phyloP scores from a whole-genome alignment of 148 eudicot genomes.

The Rhododendron griersonianum region DNA sequence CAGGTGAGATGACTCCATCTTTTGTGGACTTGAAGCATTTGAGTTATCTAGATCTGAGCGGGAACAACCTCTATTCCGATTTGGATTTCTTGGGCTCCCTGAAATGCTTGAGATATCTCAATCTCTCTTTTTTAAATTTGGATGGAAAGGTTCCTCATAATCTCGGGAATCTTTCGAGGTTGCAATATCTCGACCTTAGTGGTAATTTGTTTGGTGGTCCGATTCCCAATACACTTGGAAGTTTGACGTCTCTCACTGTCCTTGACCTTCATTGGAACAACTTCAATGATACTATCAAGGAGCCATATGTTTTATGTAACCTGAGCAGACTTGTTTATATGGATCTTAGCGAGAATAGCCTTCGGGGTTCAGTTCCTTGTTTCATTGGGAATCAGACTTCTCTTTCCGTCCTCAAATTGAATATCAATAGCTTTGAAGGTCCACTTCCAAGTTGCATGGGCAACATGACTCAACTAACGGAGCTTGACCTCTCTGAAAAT shows the following conservation, averaged over 20 bases:
- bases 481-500: neutral
- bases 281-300: neutral
- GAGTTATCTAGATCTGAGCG: neutral
- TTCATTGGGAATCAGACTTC: too few relatives aligned
- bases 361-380: too few relatives aligned
- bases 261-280: neutral
- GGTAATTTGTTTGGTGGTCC: neutral
- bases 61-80: neutral
- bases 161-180: too few relatives aligned
- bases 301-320: neutral
- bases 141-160: too few relatives aligned
- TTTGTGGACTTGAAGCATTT: neutral
- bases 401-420: neutral
- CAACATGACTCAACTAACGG: neutral
- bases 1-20: neutral
- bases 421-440: neutral
- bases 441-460: neutral
- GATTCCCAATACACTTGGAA: constrained; percentile 7
- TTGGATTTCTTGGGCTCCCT: neutral
- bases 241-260: neutral
- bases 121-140: neutral
- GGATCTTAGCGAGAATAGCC: fast-evolving
- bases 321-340: neutral
- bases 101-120: neutral
- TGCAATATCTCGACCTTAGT: neutral